phyloP scores from a whole-genome alignment of 2,329 filamentous ascomycete species.

The Beauveria scarabaeidicola region DNA sequence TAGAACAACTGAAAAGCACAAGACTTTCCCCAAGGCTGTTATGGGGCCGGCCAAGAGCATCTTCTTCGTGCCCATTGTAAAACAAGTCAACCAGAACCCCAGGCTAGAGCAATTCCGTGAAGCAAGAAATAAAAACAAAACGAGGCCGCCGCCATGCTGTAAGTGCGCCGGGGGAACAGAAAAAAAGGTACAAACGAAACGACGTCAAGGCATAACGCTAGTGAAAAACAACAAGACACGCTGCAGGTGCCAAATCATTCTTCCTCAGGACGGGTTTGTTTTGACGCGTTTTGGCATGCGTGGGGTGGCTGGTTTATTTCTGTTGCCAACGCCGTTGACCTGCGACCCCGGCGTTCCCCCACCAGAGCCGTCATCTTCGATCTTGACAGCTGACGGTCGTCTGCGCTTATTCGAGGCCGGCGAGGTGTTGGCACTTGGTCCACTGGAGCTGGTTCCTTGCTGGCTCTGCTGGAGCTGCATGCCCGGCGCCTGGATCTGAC shows the following conservation, averaged over 20 bases:
- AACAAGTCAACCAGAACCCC: slow-evolving; percentile 6
- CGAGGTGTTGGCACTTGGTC: slow-evolving; percentile 59
- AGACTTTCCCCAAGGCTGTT: neutral
- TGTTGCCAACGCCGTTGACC: slow-evolving; percentile 42
- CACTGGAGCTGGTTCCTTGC: slow-evolving; percentile 58
- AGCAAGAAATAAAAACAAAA: neutral
- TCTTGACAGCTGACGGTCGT: slow-evolving; percentile 48
- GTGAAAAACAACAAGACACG: neutral
- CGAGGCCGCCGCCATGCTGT: slow-evolving; percentile 8
- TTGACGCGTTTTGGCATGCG: slow-evolving; percentile 49
- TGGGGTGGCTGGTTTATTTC: slow-evolving; percentile 47
- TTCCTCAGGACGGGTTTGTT: slow-evolving; percentile 30
- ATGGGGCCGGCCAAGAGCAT: neutral
- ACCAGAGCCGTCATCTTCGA: slow-evolving; percentile 44
- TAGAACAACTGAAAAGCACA: neutral
- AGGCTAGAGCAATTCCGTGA: neutral
- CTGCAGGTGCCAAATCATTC: slow-evolving; percentile 3
- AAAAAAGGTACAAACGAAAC: neutral
- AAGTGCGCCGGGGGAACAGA: neutral
- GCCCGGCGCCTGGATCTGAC: slow-evolving; percentile 53
- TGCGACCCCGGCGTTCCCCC: slow-evolving; percentile 41
- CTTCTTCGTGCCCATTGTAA: slow-evolving; percentile 2
- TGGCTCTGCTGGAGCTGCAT: slow-evolving; percentile 63
- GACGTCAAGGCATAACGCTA: slow-evolving; percentile 3
- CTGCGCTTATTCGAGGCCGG: slow-evolving; percentile 52